A percentile compares a stretch with the other conserved stretches of the same genome.
Conservation (phyloP, 495 filamentous ascomycete genomes). For the Aspergillus sclerotiicarbonarius region DNA sequence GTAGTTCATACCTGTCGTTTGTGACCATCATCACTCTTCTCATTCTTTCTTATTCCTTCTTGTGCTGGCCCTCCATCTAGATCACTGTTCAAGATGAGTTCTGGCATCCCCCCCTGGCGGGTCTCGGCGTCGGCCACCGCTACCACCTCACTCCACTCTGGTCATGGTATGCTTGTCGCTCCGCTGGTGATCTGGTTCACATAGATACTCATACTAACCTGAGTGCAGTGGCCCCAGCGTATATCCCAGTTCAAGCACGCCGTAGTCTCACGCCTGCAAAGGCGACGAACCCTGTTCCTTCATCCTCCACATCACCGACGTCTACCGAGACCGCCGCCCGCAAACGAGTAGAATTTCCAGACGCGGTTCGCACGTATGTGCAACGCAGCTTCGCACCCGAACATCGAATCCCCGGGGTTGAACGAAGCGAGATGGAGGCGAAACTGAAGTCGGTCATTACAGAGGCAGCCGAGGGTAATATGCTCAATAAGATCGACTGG, state of each 20-base stretch:
- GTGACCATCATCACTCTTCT: slow-evolving; percentile 12
- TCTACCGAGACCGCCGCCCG: slow-evolving; percentile 25
- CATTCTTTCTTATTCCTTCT: slow-evolving; percentile 13
- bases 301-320: slow-evolving; percentile 25
- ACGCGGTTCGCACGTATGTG: slow-evolving; percentile 76
- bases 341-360: slow-evolving; percentile 65
- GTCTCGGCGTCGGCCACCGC: slow-evolving; percentile 33
- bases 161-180: slow-evolving; percentile 33
- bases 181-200: not conserved
- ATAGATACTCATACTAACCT: not conserved
- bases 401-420: slow-evolving; percentile 64
- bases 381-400: slow-evolving; percentile 76
- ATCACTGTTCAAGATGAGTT: slow-evolving; percentile 33
- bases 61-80: slow-evolving; percentile 7
- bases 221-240: slow-evolving; percentile 41
- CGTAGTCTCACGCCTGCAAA: slow-evolving; percentile 40
- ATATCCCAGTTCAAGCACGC: slow-evolving; percentile 51
- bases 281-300: slow-evolving; percentile 22
- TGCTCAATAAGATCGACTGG: slow-evolving; percentile 77
- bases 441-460: slow-evolving; percentile 86
- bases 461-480: slow-evolving; percentile 65
- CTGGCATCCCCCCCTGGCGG: slow-evolving; percentile 45
- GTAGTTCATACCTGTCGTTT: slow-evolving; percentile 20
- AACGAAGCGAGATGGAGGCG: slow-evolving; percentile 67
- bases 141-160: slow-evolving; percentile 23